Evolutionary conservation across 495 filamentous ascomycete species (phyloP).

Genomic region (Podospora conica): DNA sequence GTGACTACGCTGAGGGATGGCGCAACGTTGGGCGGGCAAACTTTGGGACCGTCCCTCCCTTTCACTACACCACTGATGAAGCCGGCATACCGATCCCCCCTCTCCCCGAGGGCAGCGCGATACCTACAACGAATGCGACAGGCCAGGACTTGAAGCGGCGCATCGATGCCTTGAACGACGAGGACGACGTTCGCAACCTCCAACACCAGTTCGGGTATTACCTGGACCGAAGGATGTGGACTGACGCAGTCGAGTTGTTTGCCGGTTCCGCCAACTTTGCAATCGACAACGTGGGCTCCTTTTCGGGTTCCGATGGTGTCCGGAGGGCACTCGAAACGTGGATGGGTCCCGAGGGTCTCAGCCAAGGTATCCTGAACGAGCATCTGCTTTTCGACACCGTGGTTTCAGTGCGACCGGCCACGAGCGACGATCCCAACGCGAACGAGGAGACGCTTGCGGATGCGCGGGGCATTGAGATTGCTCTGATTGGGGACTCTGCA

Average conservation of each 20-base stretch:
- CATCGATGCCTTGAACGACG: constrained; percentile 12
- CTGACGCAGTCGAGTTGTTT: constrained; percentile 13
- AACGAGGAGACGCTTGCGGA: background rate
- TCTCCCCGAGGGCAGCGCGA: background rate
- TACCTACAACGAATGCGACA: too few relatives aligned
- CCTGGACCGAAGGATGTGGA: constrained; percentile 17
- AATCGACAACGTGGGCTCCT: background rate
- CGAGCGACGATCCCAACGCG: too few relatives aligned
- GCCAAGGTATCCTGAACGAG: constrained; percentile 14
- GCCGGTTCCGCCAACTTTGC: background rate
- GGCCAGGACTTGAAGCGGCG: constrained; percentile 7
- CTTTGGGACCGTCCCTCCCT: constrained; percentile 9
- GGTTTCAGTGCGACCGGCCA: background rate
- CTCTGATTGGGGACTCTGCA: constrained; percentile 7
- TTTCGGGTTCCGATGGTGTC: constrained; percentile 1
- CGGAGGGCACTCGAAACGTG: constrained; percentile 6
- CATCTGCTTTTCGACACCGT: constrained; percentile 16
- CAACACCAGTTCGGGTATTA: constrained; percentile 17
- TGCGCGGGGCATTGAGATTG: constrained; percentile 15
- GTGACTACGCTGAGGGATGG: constrained; percentile 14
- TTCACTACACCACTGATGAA: constrained; percentile 15
- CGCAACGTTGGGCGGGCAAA: constrained; percentile 2
- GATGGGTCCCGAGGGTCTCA: constrained; percentile 16
- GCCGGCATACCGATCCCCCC: constrained; percentile 10
- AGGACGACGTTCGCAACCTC: constrained; percentile 18